Conservation (phyloP, 106 monocot species). For the Narthecium ossifragum region DNA sequence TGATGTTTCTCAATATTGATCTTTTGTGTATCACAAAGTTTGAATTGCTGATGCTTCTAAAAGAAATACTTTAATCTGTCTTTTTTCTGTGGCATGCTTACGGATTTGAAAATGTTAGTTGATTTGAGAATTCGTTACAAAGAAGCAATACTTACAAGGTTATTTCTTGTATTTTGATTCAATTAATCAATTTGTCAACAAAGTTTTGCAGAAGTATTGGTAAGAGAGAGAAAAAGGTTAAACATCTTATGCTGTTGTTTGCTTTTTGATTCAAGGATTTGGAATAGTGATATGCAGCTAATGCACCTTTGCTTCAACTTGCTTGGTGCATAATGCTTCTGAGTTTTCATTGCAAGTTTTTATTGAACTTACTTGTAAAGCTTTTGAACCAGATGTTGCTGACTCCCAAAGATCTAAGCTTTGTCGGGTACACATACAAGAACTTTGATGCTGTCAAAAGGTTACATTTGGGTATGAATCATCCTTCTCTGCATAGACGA, state of each 20-base stretch:
- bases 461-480: conserved; percentile 23
- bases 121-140: too few species aligned
- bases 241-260: background rate
- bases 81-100: too few species aligned
- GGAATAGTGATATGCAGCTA: background rate
- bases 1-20: background rate
- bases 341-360: background rate
- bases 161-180: too few species aligned
- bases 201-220: too few species aligned
- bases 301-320: background rate
- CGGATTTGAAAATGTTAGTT: too few species aligned
- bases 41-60: too few species aligned
- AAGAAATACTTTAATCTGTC: too few species aligned
- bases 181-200: too few species aligned
- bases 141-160: too few species aligned
- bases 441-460: conserved; percentile 84
- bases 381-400: conserved; percentile 28
- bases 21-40: too few species aligned
- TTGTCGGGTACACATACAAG: conserved; percentile 85
- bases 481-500: background rate
- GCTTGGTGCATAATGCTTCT: background rate
- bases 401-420: conserved; percentile 64
- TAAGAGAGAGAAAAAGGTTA: too few species aligned
- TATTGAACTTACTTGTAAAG: background rate
- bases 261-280: background rate